Evolutionary conservation across 208 protist genomes (phyloP).

Genomic region (Leishmania amazonensis): DNA sequence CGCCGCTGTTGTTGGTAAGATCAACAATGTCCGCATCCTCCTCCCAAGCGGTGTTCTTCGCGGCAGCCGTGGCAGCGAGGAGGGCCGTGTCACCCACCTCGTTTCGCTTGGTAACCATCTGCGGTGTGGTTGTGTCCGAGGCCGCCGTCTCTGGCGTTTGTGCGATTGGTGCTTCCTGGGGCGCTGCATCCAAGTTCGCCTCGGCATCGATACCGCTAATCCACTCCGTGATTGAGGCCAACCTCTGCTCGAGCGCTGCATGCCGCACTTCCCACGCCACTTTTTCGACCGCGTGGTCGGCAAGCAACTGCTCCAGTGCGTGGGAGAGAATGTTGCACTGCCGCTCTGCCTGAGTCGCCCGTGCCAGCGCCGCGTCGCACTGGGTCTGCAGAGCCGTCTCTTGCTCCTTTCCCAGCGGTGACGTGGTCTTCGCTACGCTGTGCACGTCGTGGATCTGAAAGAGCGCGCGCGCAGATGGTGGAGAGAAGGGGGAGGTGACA

Average conservation of each 20-base stretch:
- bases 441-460: constrained; percentile 26
- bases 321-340: constrained; percentile 29
- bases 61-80: background rate
- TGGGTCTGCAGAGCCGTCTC: constrained; percentile 10
- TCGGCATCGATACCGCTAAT: constrained; percentile 29
- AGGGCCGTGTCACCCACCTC: background rate
- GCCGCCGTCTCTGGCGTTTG: background rate
- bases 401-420: background rate
- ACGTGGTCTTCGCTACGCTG: constrained; percentile 1
- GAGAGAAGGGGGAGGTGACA: constrained; percentile 16
- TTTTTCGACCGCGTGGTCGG: constrained; percentile 24
- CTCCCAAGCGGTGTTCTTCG: constrained; percentile 21
- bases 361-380: constrained; percentile 25
- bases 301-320: constrained; percentile 28
- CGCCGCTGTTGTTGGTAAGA: background rate
- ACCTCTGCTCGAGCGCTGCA: constrained; percentile 25
- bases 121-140: background rate
- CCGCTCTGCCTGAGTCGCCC: constrained; percentile 26
- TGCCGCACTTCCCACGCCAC: constrained; percentile 19
- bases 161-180: background rate
- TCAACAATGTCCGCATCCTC: constrained; percentile 10
- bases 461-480: constrained; percentile 29
- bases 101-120: background rate
- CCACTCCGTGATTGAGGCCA: constrained; percentile 23
- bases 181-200: constrained; percentile 4